Evolutionary conservation across 495 filamentous ascomycete genomes (phyloP).

Genomic region (Melanomma pulvis-pyrius): DNA sequence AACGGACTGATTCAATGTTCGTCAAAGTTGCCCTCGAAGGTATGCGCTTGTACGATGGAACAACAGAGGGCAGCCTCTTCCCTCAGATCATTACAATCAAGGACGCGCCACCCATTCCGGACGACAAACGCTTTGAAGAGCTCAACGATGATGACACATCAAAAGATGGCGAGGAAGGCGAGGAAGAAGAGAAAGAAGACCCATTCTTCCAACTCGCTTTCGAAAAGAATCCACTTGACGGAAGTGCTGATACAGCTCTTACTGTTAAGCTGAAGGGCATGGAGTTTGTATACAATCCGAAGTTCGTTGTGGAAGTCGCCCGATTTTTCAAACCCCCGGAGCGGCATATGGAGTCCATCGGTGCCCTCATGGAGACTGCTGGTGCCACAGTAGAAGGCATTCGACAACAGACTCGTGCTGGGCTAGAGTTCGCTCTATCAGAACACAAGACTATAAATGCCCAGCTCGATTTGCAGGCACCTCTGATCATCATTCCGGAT

Average conservation of each 20-base stretch:
- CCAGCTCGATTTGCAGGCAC: constrained; percentile 92
- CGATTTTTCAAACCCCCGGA: constrained; percentile 96
- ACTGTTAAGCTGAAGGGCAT: constrained; percentile 91
- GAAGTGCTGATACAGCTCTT: constrained; percentile 83
- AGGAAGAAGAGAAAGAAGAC: constrained; percentile 60
- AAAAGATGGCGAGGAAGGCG: constrained; percentile 44
- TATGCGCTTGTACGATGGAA: constrained; percentile 92
- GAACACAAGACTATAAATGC: constrained; percentile 98
- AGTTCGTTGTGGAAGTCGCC: constrained; percentile 82
- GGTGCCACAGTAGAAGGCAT: constrained; percentile 93
- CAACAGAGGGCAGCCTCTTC: constrained; percentile 84
- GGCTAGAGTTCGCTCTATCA: constrained; percentile 91
- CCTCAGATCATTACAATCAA: constrained; percentile 95
- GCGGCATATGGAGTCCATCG: constrained; percentile 97
- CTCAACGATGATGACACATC: constrained; percentile 52
- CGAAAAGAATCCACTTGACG: constrained; percentile 93
- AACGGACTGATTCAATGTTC: constrained; percentile 86
- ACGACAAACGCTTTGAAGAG: constrained; percentile 61
- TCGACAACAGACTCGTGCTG: constrained; percentile 91
- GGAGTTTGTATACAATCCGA: constrained; percentile 95
- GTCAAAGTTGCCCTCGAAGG: constrained; percentile 87
- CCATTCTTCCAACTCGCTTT: constrained; percentile 87
- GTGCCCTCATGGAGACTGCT: constrained; percentile 88
- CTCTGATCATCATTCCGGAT: constrained; percentile 93
- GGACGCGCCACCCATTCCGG: constrained; percentile 64